These are phyloP conservation scores for Exophiala aquamarina DNA, from an alignment of 2,329 filamentous ascomycete species.

Conservation along the genomic window DNA sequence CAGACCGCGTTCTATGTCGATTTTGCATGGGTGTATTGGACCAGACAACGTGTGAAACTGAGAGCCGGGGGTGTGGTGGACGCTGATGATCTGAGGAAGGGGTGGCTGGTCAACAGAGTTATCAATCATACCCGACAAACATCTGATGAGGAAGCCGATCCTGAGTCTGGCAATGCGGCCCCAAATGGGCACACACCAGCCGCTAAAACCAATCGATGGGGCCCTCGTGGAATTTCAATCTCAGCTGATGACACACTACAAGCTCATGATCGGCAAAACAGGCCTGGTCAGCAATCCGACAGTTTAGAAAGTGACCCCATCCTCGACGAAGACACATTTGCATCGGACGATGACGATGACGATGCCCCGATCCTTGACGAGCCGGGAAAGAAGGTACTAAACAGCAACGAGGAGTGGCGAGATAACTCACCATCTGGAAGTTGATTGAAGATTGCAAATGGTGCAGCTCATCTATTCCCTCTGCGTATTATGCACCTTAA, in stretches of 20 bases:
- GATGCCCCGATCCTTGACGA: conserved; percentile 21
- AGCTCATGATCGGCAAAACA: conserved; percentile 24
- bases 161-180: conserved; percentile 26
- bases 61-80: conserved; percentile 85
- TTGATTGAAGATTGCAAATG: not conserved
- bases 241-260: conserved; percentile 56
- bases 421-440: conserved; percentile 10
- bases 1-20: conserved; percentile 90
- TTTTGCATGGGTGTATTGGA: conserved; percentile 97
- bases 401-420: conserved; percentile 26
- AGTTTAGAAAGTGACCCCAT: conserved; percentile 21
- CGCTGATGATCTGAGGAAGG: conserved; percentile 79
- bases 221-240: conserved; percentile 58
- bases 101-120: conserved; percentile 79
- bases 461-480: too few relatives aligned
- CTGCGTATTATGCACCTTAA: too few relatives aligned
- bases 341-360: conserved; percentile 27
- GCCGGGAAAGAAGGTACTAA: conserved; percentile 22
- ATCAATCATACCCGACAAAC: conserved; percentile 43
- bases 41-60: conserved; percentile 89
- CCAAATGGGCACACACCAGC: conserved; percentile 15
- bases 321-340: conserved; percentile 26
- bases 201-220: conserved; percentile 50
- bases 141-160: conserved; percentile 32
- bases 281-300: not conserved